Percentiles rank a stretch among this genome's conserved stretches.
phyloP scores from a whole-genome alignment of 2,329 filamentous ascomycete genomes.

The Cryphonectria parasitica region DNA sequence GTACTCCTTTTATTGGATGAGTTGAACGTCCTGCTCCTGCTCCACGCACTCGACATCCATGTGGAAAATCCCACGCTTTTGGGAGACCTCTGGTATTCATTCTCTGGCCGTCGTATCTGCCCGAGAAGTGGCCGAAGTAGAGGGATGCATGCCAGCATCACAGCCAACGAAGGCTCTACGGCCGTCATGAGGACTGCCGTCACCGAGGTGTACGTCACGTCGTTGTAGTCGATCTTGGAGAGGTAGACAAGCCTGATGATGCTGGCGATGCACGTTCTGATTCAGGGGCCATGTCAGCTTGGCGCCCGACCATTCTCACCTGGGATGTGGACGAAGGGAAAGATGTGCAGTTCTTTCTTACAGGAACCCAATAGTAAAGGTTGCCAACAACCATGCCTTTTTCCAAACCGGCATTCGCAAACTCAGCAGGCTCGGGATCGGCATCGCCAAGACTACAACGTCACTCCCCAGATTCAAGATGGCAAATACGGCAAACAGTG shows the following conservation, averaged over 20 bases:
- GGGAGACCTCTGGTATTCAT: too few relatives aligned
- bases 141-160: constrained; percentile 46
- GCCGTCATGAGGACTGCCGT: constrained; percentile 42
- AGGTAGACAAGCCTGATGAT: constrained; percentile 42
- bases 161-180: constrained; percentile 44
- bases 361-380: constrained; percentile 41
- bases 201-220: constrained; percentile 41
- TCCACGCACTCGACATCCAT: constrained; percentile 14
- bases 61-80: constrained; percentile 13
- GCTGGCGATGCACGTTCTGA: constrained; percentile 42
- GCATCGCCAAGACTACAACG: constrained; percentile 9
- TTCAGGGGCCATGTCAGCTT: neutral
- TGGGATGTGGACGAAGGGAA: neutral
- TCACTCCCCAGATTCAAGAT: constrained; percentile 13
- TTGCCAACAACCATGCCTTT: constrained; percentile 37
- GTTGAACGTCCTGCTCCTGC: constrained; percentile 12
- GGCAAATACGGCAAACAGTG: constrained; percentile 15
- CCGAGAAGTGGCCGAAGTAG: constrained; percentile 42
- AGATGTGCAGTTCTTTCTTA: constrained; percentile 29
- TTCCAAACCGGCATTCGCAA: constrained; percentile 39
- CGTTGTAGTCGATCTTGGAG: constrained; percentile 39
- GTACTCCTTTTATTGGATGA: constrained; percentile 11
- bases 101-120: neutral
- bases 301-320: neutral
- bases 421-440: constrained; percentile 32